Conservation (phyloP, 257 asterid genomes). For the Euphrasia confusa region DNA sequence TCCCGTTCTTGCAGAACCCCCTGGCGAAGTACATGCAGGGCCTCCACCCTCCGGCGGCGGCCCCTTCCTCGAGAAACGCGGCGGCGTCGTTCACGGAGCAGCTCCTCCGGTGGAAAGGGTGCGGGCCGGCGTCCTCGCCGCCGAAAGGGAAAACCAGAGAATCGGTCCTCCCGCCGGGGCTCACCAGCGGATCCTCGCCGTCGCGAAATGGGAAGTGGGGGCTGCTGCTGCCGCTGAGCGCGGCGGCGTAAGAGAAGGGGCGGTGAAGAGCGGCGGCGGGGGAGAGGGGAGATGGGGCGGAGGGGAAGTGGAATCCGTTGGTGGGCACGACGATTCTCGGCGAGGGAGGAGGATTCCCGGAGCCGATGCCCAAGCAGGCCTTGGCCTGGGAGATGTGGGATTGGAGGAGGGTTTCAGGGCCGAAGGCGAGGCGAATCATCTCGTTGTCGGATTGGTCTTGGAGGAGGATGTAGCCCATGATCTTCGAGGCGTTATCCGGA, state of each 20-base stretch:
- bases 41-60: slow-evolving; percentile 55
- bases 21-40: slow-evolving; percentile 84
- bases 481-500: slow-evolving; percentile 85
- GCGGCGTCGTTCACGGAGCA: slow-evolving; percentile 82
- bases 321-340: slow-evolving; percentile 60
- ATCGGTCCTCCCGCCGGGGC: slow-evolving; percentile 90
- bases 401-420: slow-evolving; percentile 51
- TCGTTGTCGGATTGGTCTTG: slow-evolving; percentile 93
- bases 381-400: slow-evolving; percentile 60
- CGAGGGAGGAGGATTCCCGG: not conserved
- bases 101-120: slow-evolving; percentile 63
- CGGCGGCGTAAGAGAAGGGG: slow-evolving; percentile 77
- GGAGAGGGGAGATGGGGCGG: slow-evolving; percentile 53
- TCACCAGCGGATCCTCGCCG: slow-evolving; percentile 69
- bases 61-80: slow-evolving; percentile 53
- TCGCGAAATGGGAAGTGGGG: slow-evolving; percentile 56
- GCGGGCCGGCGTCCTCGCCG: slow-evolving; percentile 39
- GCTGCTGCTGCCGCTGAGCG: slow-evolving; percentile 40
- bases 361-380: slow-evolving; percentile 41
- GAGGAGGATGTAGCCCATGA: slow-evolving; percentile 82
- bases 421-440: slow-evolving; percentile 79
- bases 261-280: slow-evolving; percentile 50
- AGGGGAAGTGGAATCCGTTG: slow-evolving; percentile 41
- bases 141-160: slow-evolving; percentile 58
- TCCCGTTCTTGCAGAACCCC: slow-evolving; percentile 87